phyloP scores from a whole-genome alignment of 2,329 filamentous ascomycete species.

The Fusarium graminum region DNA sequence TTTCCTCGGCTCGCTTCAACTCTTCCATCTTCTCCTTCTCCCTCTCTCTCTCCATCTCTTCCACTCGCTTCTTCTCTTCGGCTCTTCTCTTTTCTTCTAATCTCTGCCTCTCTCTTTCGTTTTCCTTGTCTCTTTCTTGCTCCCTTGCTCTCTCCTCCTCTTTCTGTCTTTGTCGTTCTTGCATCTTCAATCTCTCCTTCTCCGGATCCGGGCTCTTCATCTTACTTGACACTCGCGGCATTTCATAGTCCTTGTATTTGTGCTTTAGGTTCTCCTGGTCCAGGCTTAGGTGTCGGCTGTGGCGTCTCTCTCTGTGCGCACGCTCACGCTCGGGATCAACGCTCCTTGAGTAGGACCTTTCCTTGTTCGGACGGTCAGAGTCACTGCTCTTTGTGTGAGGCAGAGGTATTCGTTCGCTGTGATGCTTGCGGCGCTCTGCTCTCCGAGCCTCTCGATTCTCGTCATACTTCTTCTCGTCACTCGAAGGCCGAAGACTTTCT shows the following conservation, averaged over 20 bases:
- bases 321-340: conserved; percentile 16
- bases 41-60: conserved; percentile 27
- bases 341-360: conserved; percentile 7
- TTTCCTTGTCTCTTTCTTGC: conserved; percentile 28
- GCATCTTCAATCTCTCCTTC: conserved; percentile 24
- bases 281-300: conserved; percentile 18
- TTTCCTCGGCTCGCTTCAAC: conserved; percentile 11
- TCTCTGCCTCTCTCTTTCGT: conserved; percentile 19
- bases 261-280: conserved; percentile 20
- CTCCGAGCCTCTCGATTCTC: conserved; percentile 26
- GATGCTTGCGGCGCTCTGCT: conserved; percentile 25
- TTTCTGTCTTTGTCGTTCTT: conserved; percentile 11
- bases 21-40: conserved; percentile 18
- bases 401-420: conserved; percentile 15
- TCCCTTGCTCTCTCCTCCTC: conserved; percentile 22
- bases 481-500: conserved; percentile 6
- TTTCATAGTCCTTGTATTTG: conserved; percentile 7
- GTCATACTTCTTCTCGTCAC: not conserved
- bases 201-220: conserved; percentile 12
- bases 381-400: conserved; percentile 13
- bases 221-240: conserved; percentile 14
- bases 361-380: conserved; percentile 11
- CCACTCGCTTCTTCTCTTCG: conserved; percentile 11
- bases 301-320: conserved; percentile 14
- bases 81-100: conserved; percentile 26